Evolutionary conservation across 306 rosid species (phyloP), one percentile per base, ranked within the genome.

Genomic region (Crotalaria pallida): DNA sequence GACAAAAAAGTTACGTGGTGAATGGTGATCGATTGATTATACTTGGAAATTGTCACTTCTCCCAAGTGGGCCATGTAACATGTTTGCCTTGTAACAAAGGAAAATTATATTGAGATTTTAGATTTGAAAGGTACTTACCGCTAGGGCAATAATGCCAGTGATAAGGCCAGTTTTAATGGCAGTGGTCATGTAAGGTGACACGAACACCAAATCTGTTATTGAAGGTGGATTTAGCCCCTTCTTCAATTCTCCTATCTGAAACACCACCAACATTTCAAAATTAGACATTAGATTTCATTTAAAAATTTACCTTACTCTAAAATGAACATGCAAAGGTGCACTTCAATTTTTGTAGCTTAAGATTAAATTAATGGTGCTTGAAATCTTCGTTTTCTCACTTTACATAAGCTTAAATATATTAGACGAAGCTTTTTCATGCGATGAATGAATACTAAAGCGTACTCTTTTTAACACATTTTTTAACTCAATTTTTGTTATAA

Each of bases 191-290:
- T 92, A 85, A 21, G 97, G 96, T 1, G 93, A 77, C 78, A 74
- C 86, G n/a, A 92, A 82, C 45, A 89, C 82, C 41, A 92, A 72
- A 72, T 92, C 88, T 40, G 78, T 70, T 9, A 84, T 33, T 0
- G 97, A 84, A 55, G 85, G 60, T 77, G 97, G 97, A 79, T 92
- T 92, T 40, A 89, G 40, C 36, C 97, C 96, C 79, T 85, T 79
- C 87, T 89, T 92, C 82, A 92, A 52, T 1, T 77, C 43, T 71
- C 98, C 97, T 18, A 93, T 88, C 98, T 93, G 94, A 40, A 74
- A 21, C 9, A 38, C 44, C 49, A 56, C 44, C 49, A 56, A 19
- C 9, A 34, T 60, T 59, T 13, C 2, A 38, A 13, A 49, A 51
- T 1, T n/a, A n/a, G n/a, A n/a, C n/a, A n/a, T n/a, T n/a, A n/a